A percentile compares a stretch with the other conserved stretches of the same genome.
These are phyloP conservation scores for Boletales sp. DNA, from an alignment of 768 basidiomycete species.

Conservation along the genomic window DNA sequence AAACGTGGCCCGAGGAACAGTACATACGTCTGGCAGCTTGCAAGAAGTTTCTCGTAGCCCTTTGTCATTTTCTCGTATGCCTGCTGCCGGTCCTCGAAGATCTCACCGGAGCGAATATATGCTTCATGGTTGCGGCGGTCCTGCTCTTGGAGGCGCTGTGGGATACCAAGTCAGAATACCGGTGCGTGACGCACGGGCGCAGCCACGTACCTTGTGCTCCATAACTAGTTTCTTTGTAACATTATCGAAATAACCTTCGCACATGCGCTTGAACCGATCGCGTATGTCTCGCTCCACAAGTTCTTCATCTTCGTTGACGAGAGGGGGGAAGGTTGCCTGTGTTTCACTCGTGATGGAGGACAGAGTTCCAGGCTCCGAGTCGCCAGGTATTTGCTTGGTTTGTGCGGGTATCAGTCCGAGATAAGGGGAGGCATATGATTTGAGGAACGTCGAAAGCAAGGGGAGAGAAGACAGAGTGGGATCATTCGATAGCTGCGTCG, in stretches of 20 bases:
- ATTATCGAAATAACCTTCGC: conserved; percentile 88
- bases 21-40: conserved; percentile 82
- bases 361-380: conserved; percentile 54
- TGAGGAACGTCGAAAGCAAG: conserved; percentile 87
- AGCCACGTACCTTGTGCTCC: conserved; percentile 73
- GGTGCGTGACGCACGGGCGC: not conserved
- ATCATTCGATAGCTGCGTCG: conserved; percentile 76
- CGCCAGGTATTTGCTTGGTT: conserved; percentile 56
- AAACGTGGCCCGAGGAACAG: not conserved
- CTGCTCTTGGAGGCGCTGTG: conserved; percentile 91
- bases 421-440: conserved; percentile 85
- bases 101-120: conserved; percentile 98
- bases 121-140: conserved; percentile 97
- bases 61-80: conserved; percentile 99
- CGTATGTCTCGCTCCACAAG: conserved; percentile 83
- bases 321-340: conserved; percentile 38
- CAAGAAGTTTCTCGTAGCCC: conserved; percentile 86
- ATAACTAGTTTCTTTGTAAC: conserved; percentile 89
- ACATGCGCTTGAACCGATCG: conserved; percentile 88
- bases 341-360: conserved; percentile 35
- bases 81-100: conserved; percentile 98
- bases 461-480: conserved; percentile 85
- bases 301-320: conserved; percentile 57
- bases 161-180: not conserved
- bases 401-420: conserved; percentile 67